Conservation (phyloP, 306 rosid species). For the Pachyrhizus erosus region DNA sequence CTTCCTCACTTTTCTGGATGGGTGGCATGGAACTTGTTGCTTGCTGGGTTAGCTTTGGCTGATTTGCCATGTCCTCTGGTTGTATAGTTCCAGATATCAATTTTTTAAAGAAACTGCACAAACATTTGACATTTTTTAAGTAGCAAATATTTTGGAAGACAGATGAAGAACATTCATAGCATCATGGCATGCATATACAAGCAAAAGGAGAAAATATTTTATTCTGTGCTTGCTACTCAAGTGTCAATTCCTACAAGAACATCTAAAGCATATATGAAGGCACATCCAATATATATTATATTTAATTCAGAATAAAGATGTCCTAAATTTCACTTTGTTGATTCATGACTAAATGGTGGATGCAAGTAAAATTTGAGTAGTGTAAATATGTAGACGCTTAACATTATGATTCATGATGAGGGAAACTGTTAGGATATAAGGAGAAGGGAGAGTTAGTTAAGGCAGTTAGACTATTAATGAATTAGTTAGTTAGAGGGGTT, state of each 20-base stretch:
- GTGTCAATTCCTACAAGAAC: slow-evolving; percentile 17
- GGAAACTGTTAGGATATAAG: no score
- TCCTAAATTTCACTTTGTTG: slow-evolving; percentile 1
- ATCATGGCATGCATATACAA: not conserved
- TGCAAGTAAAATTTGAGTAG: slow-evolving; percentile 4
- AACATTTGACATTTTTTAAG: slow-evolving; percentile 29
- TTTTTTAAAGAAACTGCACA: slow-evolving; percentile 40
- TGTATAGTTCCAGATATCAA: not conserved
- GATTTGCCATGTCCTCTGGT: slow-evolving; percentile 44
- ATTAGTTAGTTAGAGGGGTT: no score
- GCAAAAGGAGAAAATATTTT: not conserved
- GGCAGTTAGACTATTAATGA: no score
- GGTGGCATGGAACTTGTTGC: slow-evolving; percentile 40
- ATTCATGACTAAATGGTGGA: slow-evolving; percentile 2
- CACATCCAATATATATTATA: not conserved
- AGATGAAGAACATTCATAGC: not conserved
- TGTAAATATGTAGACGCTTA: not conserved
- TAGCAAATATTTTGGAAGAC: slow-evolving; percentile 8
- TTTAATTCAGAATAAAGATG: slow-evolving; percentile 6
- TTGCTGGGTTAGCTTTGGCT: slow-evolving; percentile 34
- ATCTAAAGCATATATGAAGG: not conserved
- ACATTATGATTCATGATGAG: not conserved
- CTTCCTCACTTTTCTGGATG: slow-evolving; percentile 52
- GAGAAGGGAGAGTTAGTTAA: no score
- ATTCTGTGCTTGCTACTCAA: not conserved